phyloP scores from a whole-genome alignment of 1,139 yeast genomes.

The Saccharomyces hybrid region DNA sequence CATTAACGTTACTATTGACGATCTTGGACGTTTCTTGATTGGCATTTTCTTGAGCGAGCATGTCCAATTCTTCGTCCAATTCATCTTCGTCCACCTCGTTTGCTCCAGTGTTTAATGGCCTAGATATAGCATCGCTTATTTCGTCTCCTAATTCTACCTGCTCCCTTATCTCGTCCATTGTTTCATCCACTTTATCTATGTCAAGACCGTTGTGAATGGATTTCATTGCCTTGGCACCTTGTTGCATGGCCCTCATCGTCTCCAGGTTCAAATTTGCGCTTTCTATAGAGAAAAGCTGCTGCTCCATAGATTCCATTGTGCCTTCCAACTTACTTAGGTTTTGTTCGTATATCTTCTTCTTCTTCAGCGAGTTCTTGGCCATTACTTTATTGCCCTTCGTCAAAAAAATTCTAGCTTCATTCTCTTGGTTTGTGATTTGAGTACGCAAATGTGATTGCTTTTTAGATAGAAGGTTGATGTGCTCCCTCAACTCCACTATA shows the following conservation, averaged over 20 bases:
- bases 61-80: constrained; percentile 83
- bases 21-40: constrained; percentile 36
- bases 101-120: constrained; percentile 77
- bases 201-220: constrained; percentile 92
- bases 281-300: constrained; percentile 84
- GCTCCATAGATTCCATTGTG: constrained; percentile 83
- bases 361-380: constrained; percentile 82
- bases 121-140: constrained; percentile 89
- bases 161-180: constrained; percentile 98
- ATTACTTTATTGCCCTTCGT: constrained; percentile 60
- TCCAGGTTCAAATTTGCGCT: constrained; percentile 93
- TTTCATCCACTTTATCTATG: constrained; percentile 92
- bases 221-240: constrained; percentile 95
- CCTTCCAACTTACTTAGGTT: constrained; percentile 76
- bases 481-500: constrained; percentile 82
- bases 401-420: constrained; percentile 65
- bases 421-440: constrained; percentile 78
- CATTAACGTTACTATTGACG: constrained; percentile 9
- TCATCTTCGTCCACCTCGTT: constrained; percentile 79
- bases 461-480: constrained; percentile 77
- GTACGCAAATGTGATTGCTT: constrained; percentile 75
- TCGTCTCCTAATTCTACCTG: constrained; percentile 94
- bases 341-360: constrained; percentile 74
- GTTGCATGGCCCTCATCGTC: constrained; percentile 98
- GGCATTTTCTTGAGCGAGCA: constrained; percentile 73